phyloP scores from a whole-genome alignment of 2,329 filamentous ascomycete genomes.

The Sphaerulina vaccinii region DNA sequence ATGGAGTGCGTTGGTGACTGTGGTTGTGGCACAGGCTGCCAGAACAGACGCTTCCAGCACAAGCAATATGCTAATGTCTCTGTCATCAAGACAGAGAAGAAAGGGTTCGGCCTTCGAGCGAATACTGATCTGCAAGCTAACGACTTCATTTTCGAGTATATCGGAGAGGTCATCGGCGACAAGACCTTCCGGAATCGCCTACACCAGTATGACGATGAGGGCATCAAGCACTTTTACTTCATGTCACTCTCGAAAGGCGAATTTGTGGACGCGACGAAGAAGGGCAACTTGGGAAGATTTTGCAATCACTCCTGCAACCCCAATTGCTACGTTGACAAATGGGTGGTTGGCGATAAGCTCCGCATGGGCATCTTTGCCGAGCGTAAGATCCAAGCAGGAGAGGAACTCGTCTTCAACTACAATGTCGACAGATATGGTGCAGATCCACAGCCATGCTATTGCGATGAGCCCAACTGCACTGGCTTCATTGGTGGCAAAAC shows the following conservation, averaged over 20 bases:
- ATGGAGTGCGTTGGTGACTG: conserved; percentile 91
- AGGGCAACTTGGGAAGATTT: conserved; percentile 91
- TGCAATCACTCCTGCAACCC: conserved; percentile 99
- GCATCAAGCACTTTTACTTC: conserved; percentile 99
- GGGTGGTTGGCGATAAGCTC: conserved; percentile 94
- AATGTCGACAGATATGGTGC: conserved; percentile 98
- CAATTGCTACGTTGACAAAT: conserved; percentile 99
- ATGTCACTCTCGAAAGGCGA: conserved; percentile 97
- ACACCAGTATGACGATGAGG: conserved; percentile 89
- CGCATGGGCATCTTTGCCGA: conserved; percentile 98
- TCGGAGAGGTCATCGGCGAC: conserved; percentile 97
- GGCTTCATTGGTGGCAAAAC: conserved; percentile 98
- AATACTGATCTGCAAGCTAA: conserved; percentile 73
- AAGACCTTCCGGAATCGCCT: conserved; percentile 83
- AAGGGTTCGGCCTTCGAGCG: conserved; percentile 87
- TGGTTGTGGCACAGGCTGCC: conserved; percentile 81
- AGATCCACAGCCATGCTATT: conserved; percentile 95
- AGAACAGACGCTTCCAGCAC: conserved; percentile 92
- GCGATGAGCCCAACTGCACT: conserved; percentile 88
- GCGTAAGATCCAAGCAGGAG: conserved; percentile 78
- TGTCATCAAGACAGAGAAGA: conserved; percentile 97
- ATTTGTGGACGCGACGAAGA: conserved; percentile 96
- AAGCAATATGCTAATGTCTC: conserved; percentile 87
- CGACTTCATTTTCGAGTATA: conserved; percentile 97
- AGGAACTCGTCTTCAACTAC: conserved; percentile 98